Base-by-base conservation (phyloP, 495 filamentous ascomycete genomes). In the Neurospora africana region DNA sequence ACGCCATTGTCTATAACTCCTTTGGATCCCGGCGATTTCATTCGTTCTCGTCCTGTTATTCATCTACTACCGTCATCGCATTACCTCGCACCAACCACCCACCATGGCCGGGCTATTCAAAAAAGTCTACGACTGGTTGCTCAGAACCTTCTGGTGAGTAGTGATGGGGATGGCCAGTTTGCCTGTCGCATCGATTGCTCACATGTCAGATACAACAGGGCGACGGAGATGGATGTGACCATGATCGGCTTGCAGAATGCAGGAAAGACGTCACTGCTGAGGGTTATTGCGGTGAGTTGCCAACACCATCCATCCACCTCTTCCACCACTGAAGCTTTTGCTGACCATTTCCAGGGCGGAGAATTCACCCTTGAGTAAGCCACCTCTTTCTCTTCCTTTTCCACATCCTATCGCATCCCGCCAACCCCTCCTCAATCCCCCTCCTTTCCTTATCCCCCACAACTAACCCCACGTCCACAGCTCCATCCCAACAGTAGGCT, bases 361-460 rank as follows among this genome's bases (percentile, higher is more conserved):
- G 95, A 99, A 84, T 99, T 99, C 84, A 98, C 95, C 43, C 90
- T 97, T 83, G 95, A 99, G 95, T 99, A 94, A 86, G 94, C 90
- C 23, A 43, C n/a, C 23, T 71, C 40, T 65, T 35, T 5, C 27
- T 15, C 35, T 37, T 68, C 44, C 41, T 10, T 71, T 70, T 75
- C 58, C 37, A 68, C 37, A 72, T 75, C 41, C 65, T 9, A 38
- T 10, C 37, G 11, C 2, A 47, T 71, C 36, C 71, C 44, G 30
- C 69, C 68, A 71, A 69, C 37, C 69, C 30, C 69, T 61, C 44
- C n/a, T 69, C 36, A 68, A n/a, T n/a, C 15, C 17, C 43, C 37
- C 36, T 47, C 36, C 71, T 40, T 47, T 61, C 65, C 41, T 67
- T 21, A 75, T 70, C 69, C 58, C 69, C 72, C 74, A 76, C 76